Evolutionary conservation across 2,329 filamentous ascomycete genomes (phyloP), one percentile per base, ranked within the genome.

Genomic region (Teratosphaeria viscida): DNA sequence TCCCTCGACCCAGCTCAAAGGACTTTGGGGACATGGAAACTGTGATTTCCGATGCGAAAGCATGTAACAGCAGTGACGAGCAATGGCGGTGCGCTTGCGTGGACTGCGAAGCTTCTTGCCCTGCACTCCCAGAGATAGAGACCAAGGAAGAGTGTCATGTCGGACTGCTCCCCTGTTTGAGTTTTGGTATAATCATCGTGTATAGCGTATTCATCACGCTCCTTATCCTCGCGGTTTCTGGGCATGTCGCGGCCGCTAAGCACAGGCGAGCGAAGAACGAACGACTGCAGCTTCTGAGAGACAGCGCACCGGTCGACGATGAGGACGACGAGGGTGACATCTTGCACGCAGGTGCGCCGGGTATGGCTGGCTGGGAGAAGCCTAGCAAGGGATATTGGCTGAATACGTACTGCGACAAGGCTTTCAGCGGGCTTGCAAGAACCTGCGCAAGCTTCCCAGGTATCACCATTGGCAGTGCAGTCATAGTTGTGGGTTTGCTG

Each of bases 31-130:
- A 77, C n/a, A 95, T 97, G 88, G 72, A 80, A 10, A 79, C 90
- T 0, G 78, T 86, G 64, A 77, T 88, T 37, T 87, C 91, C 76
- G 83, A 78, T 57, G 83, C 91, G 0, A 92, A 94, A 74, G 85
- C 87, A 59, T 99, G 94, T 79, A 95, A 96, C 72, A 91, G 92
- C 65, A 84, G 89, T 43, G 90, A 97, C 66, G 85, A 90, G 59
- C 82, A 83, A 62, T 97, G 90, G 74, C 85, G 90, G 60, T 99
- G 94, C 73, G 89, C 92, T 57, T 99, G 94, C 68, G 86, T 97
- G 47, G 94, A 99, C 72, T 99, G 94, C 68, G 89, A 88, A 0
- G 85, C 82, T 1, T 87, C 94, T 2, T 99, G 94, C 69, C 89
- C 92, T 0, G 84, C 85, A 66, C 81, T 99, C 19, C 89, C 91